Base-by-base conservation (phyloP, 129 eudicot genomes). In the Centella asiatica region DNA sequence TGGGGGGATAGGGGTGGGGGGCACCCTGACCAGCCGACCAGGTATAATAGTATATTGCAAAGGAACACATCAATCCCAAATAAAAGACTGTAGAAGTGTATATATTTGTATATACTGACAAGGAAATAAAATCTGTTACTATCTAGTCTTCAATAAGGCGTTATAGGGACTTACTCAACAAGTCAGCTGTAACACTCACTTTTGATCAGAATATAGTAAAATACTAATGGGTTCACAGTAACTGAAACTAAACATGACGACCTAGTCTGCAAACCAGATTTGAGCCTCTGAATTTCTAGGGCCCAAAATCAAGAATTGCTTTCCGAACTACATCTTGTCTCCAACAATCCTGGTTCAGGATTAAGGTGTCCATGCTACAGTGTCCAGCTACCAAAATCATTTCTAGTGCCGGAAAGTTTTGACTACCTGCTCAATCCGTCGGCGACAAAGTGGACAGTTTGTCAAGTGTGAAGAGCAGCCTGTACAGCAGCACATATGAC, bases 401-500 rank as follows among this genome's bases (percentile, higher is more conserved):
- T 37, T 33, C 45, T 57, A 57, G 36, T 88, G 87, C 36, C 99
- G 90, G 69, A 72, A 93, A 62, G 95, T 88, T 80, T 66, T 85
- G 42, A 87, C 96, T 28, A 83, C 89, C 75, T 84, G 95, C 31
- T 77, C 85, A 65, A 88, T 82, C 69, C 78, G 71, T 71, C 87
- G 68, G 64, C 95, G 78, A 68, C 99, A 93, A 57, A 93, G 81
- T 20, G 99, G 99, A 72, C 99, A 93, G 52, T 69, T 75, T 31
- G 85, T 69, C 70, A 93, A 55, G 52, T 74, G 88, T 32, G 96
- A 85, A 39, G 96, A 87, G 71, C 99, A 88, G 27, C 79, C 55
- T 69, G 72, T 78, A 72, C 99, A 87, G 68, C 95, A 87, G 79
- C 95, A 85, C 99, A 87, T 87, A 69, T 93, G 99, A 71, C 99